Conservation (phyloP, 352 stramenopile species). For the Thraustochytrium sp. region DNA sequence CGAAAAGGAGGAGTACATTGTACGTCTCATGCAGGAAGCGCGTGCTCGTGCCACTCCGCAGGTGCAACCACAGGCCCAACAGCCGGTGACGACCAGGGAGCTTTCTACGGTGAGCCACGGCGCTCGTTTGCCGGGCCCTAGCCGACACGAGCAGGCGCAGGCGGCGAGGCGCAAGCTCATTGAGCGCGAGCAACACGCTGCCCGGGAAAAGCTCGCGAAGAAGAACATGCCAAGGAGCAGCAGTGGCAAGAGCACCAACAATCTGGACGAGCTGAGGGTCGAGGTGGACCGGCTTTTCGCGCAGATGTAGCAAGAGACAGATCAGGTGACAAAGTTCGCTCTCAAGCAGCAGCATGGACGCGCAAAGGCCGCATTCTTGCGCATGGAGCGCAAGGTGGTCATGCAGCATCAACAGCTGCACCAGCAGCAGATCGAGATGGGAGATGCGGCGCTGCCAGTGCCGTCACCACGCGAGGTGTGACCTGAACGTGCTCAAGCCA, state of each 20-base stretch:
- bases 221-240: neutral
- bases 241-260: neutral
- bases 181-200: neutral
- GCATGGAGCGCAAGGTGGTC: neutral
- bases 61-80: neutral
- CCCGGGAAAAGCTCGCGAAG: neutral
- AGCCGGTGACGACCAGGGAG: neutral
- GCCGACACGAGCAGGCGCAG: slow-evolving; percentile 5
- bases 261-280: neutral
- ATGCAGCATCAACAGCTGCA: too few species aligned
- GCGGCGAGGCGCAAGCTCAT: neutral
- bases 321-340: slow-evolving; percentile 1
- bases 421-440: too few species aligned
- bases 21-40: neutral
- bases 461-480: too few species aligned
- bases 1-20: slow-evolving; percentile 41
- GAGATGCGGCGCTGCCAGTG: too few species aligned
- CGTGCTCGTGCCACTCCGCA: neutral
- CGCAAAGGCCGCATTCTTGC: neutral
- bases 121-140: neutral
- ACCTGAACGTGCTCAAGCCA: too few species aligned
- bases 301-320: neutral
- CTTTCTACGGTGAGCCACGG: neutral
- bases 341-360: slow-evolving; percentile 17
- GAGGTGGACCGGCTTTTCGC: neutral